Conservation (phyloP, 495 filamentous ascomycete genomes). For the Aspergillus homomorphus region DNA sequence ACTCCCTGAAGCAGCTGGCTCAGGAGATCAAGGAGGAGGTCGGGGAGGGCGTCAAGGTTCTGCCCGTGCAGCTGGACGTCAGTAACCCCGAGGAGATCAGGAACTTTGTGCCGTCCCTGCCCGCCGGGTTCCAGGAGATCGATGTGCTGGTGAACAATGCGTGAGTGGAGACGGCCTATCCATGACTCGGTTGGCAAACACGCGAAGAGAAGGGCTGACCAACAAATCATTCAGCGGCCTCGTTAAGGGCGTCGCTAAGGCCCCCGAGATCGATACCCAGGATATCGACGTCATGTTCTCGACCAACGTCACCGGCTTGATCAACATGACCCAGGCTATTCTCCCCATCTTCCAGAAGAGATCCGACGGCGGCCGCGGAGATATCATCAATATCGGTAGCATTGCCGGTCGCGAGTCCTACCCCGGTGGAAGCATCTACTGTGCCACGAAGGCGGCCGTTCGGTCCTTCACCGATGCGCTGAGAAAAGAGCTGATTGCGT, state of each 20-base stretch:
- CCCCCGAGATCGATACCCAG: conserved; percentile 74
- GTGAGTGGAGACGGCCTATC: conserved; percentile 54
- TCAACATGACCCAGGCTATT: conserved; percentile 95
- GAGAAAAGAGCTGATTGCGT: conserved; percentile 82
- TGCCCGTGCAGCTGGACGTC: conserved; percentile 83
- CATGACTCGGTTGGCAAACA: not conserved
- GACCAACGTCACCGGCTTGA: conserved; percentile 91
- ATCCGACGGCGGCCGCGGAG: conserved; percentile 73
- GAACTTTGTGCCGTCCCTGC: conserved; percentile 68
- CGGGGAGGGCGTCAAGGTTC: conserved; percentile 75
- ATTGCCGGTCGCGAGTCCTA: conserved; percentile 93
- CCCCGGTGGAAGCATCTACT: conserved; percentile 90
- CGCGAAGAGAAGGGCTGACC: not conserved
- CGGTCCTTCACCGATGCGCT: conserved; percentile 85
- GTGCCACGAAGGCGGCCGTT: conserved; percentile 92
- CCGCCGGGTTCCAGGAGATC: conserved; percentile 80
- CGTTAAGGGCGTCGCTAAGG: conserved; percentile 83
- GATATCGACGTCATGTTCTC: conserved; percentile 87
- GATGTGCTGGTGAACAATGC: conserved; percentile 96
- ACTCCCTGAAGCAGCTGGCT: conserved; percentile 71
- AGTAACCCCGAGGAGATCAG: conserved; percentile 74
- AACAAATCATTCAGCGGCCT: conserved; percentile 57
- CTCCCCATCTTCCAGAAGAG: conserved; percentile 81
- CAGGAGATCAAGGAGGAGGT: conserved; percentile 75
- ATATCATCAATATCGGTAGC: conserved; percentile 96